These are phyloP conservation scores for Melampsora americana DNA, from an alignment of 1,284 basidiomycete genomes.

Conservation along the genomic window DNA sequence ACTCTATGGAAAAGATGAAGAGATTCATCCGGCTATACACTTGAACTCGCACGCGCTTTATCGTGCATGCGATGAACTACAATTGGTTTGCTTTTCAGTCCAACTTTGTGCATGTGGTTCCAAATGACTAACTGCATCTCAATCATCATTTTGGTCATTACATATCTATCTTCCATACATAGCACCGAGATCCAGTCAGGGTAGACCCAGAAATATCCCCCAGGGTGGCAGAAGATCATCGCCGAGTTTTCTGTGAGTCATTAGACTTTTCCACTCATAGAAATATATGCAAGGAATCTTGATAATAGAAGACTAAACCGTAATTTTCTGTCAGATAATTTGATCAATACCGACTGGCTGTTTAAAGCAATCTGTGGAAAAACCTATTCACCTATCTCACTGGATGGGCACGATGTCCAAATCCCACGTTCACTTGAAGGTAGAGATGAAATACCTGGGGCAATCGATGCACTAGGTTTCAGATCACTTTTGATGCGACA, in stretches of 20 bases:
- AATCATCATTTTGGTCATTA: neutral
- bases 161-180: neutral
- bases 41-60: slow-evolving; percentile 38
- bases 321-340: slow-evolving; percentile 23
- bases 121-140: neutral
- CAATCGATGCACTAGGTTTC: slow-evolving; percentile 33
- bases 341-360: slow-evolving; percentile 43
- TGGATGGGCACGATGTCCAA: slow-evolving; percentile 37
- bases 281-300: neutral
- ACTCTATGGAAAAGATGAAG: slow-evolving; percentile 38
- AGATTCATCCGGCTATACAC: slow-evolving; percentile 32
- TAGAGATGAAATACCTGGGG: slow-evolving; percentile 25
- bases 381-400: slow-evolving; percentile 40
- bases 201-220: slow-evolving; percentile 20
- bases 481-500: slow-evolving; percentile 40
- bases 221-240: slow-evolving; percentile 29
- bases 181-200: slow-evolving; percentile 42
- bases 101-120: neutral
- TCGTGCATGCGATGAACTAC: slow-evolving; percentile 42
- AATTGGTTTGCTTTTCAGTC: slow-evolving; percentile 23
- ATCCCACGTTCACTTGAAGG: slow-evolving; percentile 20
- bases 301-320: neutral
- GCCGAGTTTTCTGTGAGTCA: slow-evolving; percentile 39
- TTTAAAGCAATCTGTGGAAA: slow-evolving; percentile 42
- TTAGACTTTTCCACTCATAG: neutral